phyloP scores from a whole-genome alignment of 805 yeast genomes.

The Metschnikowia cerradonensis region DNA sequence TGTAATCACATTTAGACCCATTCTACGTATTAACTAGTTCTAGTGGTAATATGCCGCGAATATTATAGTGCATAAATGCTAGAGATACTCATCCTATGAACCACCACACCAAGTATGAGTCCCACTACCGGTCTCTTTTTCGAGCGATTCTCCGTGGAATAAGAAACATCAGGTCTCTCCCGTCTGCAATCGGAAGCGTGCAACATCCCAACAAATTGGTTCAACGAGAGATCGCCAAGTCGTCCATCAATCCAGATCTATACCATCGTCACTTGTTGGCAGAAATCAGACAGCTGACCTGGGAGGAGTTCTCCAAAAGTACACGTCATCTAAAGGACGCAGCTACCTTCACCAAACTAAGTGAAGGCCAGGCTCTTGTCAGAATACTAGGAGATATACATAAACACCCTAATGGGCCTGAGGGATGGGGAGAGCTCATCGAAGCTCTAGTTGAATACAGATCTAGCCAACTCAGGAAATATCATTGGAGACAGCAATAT shows the following conservation, averaged over 20 bases:
- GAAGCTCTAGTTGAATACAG: constrained; percentile 15
- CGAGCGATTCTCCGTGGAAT: constrained; percentile 15
- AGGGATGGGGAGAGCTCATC: constrained; percentile 13
- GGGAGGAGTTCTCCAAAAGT: constrained; percentile 15
- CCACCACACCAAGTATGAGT: neutral
- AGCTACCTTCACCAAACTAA: constrained; percentile 4
- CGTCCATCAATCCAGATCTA: constrained; percentile 9
- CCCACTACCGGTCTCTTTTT: constrained; percentile 13
- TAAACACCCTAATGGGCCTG: constrained; percentile 2
- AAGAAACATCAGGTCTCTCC: neutral
- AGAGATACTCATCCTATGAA: neutral
- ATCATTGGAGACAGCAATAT: constrained; percentile 20
- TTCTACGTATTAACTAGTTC: too few species aligned
- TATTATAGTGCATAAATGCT: neutral
- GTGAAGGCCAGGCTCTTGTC: constrained; percentile 14
- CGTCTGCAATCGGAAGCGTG: neutral
- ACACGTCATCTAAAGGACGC: constrained; percentile 4
- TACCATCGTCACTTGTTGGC: constrained; percentile 16
- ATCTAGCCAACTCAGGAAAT: constrained; percentile 8
- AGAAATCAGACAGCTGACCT: constrained; percentile 17
- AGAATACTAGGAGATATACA: constrained; percentile 7
- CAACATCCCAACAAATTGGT: neutral
- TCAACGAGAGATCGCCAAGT: constrained; percentile 11
- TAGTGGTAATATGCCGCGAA: neutral
- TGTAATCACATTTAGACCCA: too few species aligned